Conservation (phyloP, 1,139 yeast species). For the Pichia inconspicua region DNA sequence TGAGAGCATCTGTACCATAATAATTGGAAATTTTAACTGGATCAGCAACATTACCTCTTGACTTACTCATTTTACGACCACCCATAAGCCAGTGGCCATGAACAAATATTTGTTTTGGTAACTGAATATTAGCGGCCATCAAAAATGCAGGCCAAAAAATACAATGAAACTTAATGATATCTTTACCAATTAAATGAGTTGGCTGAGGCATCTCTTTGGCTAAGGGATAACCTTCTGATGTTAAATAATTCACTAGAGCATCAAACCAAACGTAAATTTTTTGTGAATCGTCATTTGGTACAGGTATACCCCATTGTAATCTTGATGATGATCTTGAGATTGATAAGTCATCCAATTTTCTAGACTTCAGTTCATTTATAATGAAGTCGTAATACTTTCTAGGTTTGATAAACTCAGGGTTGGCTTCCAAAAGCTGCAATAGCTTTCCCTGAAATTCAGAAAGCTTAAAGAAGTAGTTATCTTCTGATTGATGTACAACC, state of each 20-base stretch:
- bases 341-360: constrained; percentile 58
- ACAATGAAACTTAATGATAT: constrained; percentile 80
- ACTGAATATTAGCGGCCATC: constrained; percentile 66
- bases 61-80: constrained; percentile 90
- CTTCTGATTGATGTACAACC: constrained; percentile 71
- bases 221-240: constrained; percentile 54
- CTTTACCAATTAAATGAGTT: constrained; percentile 85
- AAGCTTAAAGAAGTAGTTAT: constrained; percentile 77
- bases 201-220: constrained; percentile 36
- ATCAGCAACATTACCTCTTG: constrained; percentile 92
- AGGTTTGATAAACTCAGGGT: constrained; percentile 63
- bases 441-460: constrained; percentile 51
- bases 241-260: constrained; percentile 79
- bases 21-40: constrained; percentile 55
- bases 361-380: constrained; percentile 45
- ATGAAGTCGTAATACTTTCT: constrained; percentile 46
- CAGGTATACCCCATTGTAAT: constrained; percentile 83
- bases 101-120: constrained; percentile 71
- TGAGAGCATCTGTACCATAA: constrained; percentile 66
- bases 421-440: constrained; percentile 38
- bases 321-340: constrained; percentile 76
- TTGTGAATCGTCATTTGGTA: constrained; percentile 73
- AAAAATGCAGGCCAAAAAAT: constrained; percentile 92
- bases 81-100: constrained; percentile 93
- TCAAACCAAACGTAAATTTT: constrained; percentile 95